phyloP scores from a whole-genome alignment of 2,329 filamentous ascomycete species.

The Microdochium paspali region DNA sequence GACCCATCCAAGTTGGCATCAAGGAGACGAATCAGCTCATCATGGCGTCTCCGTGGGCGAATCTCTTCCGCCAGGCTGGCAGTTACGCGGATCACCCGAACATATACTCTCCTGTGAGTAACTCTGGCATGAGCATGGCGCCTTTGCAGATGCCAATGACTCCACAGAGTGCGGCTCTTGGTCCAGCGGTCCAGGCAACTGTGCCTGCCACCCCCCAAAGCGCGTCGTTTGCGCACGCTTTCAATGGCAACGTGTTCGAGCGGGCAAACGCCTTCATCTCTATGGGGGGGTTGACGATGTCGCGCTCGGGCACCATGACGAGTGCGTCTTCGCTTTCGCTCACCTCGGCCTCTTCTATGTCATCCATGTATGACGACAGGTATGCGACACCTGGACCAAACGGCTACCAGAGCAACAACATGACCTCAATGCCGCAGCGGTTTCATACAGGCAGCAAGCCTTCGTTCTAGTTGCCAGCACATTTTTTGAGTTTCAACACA shows the following conservation, averaged over 20 bases:
- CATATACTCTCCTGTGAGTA: conserved; percentile 18
- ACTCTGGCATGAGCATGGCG: conserved; percentile 20
- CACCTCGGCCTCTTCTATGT: neutral
- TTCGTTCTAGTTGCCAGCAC: neutral
- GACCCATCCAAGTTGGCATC: conserved; percentile 72
- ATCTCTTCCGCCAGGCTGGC: conserved; percentile 26
- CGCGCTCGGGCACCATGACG: conserved; percentile 35
- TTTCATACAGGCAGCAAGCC: neutral
- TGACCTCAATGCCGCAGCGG: neutral
- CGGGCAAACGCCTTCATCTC: conserved; percentile 48
- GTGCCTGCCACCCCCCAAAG: conserved; percentile 63
- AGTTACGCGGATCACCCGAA: conserved; percentile 11
- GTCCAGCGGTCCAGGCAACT: conserved; percentile 83
- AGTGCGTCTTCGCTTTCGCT: conserved; percentile 17
- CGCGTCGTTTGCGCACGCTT: conserved; percentile 43
- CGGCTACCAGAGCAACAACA: neutral
- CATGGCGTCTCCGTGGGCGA: conserved; percentile 47
- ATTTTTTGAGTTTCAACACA: too few species aligned
- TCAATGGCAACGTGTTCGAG: conserved; percentile 51
- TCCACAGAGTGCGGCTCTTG: conserved; percentile 79
- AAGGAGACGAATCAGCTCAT: conserved; percentile 74
- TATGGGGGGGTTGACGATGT: conserved; percentile 48
- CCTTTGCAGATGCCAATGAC: conserved; percentile 59
- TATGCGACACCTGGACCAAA: neutral
- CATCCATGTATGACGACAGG: neutral